Base-by-base conservation (phyloP, 768 basidiomycete species). In the Xerocomellus dryophilus region DNA sequence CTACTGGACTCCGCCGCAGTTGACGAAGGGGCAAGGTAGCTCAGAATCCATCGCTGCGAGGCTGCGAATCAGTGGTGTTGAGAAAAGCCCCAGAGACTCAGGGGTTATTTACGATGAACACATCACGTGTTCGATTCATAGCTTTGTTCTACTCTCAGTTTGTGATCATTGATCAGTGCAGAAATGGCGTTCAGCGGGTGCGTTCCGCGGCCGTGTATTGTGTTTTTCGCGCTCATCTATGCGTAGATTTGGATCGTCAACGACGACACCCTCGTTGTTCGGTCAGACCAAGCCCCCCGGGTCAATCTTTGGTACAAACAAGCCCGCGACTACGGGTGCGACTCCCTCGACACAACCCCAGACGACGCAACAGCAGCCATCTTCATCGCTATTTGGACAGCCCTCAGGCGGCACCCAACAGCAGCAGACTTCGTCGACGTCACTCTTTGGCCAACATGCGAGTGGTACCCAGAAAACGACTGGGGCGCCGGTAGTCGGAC, bases 251-350 rank as follows among this genome's bases (percentile, higher is more conserved):
- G 72, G 74, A 25, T 78, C 79, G 65, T 72, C 77, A 23, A 60
- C 74, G 40, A 74, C 76, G 56, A 68, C 75, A 32, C 60, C 72
- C 36, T 58, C 68, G 41, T 48, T 71, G 34, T 73, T 74, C 45
- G 64, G 73, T 11, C 66, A 67, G 53, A 47, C 65, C 34, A 74
- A 72, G 54, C 62, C 74, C 25, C 54, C 63, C 43, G 63, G 62
- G 17, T 65, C 71, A 15, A 59, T 77, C 49, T 81, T 81, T 66
- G 77, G 76, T 17, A 61, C 66, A 9, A 29, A 29, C 42, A 64
- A 70, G 46, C 72, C 67, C 5, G 43, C 62, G 58, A 48, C 70
- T 42, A 51, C 60, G 49, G 53, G 54, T 3, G 49, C 55, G 12
- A 41, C 61, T 0, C 39, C 63, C 4, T 47, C 52, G 38, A 56